A percentile compares a stretch with the other conserved stretches of the same genome.
Conservation (phyloP, 352 stramenopile species). For the Globisporangium sylvaticum region DNA sequence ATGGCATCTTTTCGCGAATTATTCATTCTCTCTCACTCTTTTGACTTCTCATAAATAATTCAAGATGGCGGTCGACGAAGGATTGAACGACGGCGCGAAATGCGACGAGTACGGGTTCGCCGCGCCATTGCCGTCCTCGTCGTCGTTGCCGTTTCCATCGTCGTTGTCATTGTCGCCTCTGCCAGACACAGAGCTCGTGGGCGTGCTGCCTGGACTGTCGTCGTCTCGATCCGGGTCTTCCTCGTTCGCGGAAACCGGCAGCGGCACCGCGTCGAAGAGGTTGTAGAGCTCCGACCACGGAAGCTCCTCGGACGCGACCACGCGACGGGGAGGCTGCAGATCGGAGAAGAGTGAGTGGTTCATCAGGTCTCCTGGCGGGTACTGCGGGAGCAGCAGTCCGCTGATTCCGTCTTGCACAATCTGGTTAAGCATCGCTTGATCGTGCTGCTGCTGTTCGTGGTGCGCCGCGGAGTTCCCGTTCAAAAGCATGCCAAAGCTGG, state of each 20-base stretch:
- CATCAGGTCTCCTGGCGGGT: constrained; percentile 41
- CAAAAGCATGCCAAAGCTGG: constrained; percentile 34
- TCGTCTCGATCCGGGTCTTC: constrained; percentile 59
- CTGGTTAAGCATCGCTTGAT: constrained; percentile 14
- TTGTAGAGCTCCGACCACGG: constrained; percentile 84
- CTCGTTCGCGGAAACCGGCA: constrained; percentile 37
- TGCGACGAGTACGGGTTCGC: constrained; percentile 1
- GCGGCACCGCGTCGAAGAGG: constrained; percentile 53
- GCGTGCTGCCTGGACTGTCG: constrained; percentile 32
- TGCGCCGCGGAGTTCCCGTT: constrained; percentile 6
- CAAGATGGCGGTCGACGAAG: constrained; percentile 35
- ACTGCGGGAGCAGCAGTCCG: constrained; percentile 18
- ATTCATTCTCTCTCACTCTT: constrained; percentile 8
- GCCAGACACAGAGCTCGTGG: constrained; percentile 14
- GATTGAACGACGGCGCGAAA: background rate
- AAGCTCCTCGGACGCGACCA: constrained; percentile 70
- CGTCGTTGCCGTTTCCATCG: constrained; percentile 11
- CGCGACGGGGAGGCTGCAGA: constrained; percentile 41
- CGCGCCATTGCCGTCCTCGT: constrained; percentile 4
- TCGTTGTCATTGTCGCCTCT: constrained; percentile 15
- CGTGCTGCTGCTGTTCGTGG: constrained; percentile 21
- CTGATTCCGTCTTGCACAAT: constrained; percentile 13
- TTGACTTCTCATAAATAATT: constrained; percentile 59
- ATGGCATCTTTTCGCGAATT: constrained; percentile 4
- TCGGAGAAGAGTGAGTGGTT: constrained; percentile 68